Evolutionary conservation across 2,329 filamentous ascomycete genomes (phyloP).

Genomic region (Aspergillaceae sp.): DNA sequence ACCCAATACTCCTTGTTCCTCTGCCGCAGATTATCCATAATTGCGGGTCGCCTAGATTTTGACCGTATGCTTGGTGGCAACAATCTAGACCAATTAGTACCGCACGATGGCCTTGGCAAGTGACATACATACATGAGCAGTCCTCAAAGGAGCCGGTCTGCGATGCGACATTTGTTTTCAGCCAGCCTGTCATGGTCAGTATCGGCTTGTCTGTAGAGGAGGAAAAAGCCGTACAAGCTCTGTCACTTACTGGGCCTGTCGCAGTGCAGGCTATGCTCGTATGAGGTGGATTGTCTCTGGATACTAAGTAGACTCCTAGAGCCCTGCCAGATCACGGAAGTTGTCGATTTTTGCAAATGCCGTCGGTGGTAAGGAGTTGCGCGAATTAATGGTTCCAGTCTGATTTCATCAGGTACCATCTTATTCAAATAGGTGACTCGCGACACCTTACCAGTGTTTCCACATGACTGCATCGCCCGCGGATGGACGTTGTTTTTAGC

Average conservation of each 20-base stretch:
- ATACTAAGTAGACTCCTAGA: background rate
- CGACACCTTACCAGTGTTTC: background rate
- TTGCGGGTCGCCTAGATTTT: too few species aligned
- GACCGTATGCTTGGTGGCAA: too few species aligned
- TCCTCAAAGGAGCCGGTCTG: background rate
- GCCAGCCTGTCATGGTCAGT: background rate
- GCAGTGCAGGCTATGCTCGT: background rate
- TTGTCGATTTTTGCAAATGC: background rate
- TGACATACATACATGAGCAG: background rate
- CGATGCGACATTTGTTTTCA: background rate
- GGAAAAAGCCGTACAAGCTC: slow-evolving; percentile 2
- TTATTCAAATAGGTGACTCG: too few species aligned
- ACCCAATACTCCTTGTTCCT: too few species aligned
- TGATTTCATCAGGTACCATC: background rate
- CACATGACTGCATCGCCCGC: background rate
- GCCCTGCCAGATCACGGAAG: background rate
- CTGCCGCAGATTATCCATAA: too few species aligned
- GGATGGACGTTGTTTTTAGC: background rate
- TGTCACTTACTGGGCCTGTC: slow-evolving; percentile 6
- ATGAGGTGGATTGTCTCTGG: background rate
- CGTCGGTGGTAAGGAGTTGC: background rate
- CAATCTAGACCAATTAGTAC: background rate
- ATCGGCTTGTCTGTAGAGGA: background rate
- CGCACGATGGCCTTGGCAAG: background rate
- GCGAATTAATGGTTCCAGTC: background rate